A percentile compares a stretch with the other conserved stretches of the same genome.
Evolutionary conservation across 768 basidiomycete genomes (phyloP).

Genomic region (Mycena floridula): DNA sequence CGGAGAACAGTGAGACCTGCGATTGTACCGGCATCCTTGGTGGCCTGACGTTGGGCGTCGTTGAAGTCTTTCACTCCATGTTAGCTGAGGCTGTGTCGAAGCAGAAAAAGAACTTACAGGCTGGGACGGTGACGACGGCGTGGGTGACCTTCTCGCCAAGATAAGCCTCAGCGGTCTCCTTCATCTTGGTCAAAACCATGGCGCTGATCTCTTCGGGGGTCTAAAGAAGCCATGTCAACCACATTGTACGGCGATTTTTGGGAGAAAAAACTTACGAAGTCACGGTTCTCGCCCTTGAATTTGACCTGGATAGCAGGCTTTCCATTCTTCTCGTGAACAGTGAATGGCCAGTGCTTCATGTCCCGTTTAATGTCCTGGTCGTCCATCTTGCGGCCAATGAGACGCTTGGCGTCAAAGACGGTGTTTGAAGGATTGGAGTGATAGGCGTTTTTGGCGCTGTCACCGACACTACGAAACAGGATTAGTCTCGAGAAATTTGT

Average conservation of each 20-base stretch:
- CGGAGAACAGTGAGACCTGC: constrained; percentile 92
- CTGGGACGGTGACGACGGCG: constrained; percentile 97
- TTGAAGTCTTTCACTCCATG: constrained; percentile 74
- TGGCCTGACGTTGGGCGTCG: constrained; percentile 98
- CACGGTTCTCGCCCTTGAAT: constrained; percentile 72
- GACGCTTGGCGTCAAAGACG: constrained; percentile 94
- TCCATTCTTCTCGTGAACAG: constrained; percentile 67
- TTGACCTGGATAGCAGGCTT: constrained; percentile 77
- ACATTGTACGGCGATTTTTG: neutral
- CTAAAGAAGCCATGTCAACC: constrained; percentile 28
- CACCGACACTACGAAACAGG: constrained; percentile 61
- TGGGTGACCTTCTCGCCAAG: constrained; percentile 95
- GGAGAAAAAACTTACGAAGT: constrained; percentile 60
- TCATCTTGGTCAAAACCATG: constrained; percentile 97
- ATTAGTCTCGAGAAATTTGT: constrained; percentile 10
- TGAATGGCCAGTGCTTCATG: constrained; percentile 90
- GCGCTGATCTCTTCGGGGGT: constrained; percentile 93
- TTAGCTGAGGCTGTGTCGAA: constrained; percentile 1
- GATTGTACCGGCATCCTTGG: constrained; percentile 95
- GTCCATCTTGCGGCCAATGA: constrained; percentile 82
- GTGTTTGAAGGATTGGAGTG: constrained; percentile 90
- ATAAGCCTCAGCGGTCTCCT: constrained; percentile 98
- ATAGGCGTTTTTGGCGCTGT: constrained; percentile 94
- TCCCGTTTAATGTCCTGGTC: constrained; percentile 79
- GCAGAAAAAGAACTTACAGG: constrained; percentile 46